A percentile compares a stretch with the other conserved stretches of the same genome.
Conservation (phyloP, 306 rosid species). For the Dicorynia guianensis region DNA sequence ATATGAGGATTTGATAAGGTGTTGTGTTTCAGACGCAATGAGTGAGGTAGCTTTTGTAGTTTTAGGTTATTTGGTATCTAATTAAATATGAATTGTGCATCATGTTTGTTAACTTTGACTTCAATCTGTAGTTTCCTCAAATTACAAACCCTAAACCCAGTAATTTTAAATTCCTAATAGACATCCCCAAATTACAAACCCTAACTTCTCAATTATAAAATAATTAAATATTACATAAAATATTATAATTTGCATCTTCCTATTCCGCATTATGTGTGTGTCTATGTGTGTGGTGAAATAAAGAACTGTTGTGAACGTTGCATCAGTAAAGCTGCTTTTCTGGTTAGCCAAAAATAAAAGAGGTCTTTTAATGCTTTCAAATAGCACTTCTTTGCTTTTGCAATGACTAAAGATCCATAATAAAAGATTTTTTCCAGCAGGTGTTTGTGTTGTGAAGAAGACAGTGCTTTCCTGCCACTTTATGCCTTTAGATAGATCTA, state of each 20-base stretch:
- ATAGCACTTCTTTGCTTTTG: background rate
- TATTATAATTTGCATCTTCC: too few species aligned
- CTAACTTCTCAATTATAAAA: too few species aligned
- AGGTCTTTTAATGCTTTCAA: slow-evolving; percentile 24
- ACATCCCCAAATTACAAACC: too few species aligned
- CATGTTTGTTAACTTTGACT: slow-evolving; percentile 31
- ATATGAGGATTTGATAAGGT: slow-evolving; percentile 89
- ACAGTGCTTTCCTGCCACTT: slow-evolving; percentile 7
- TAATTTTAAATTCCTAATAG: background rate
- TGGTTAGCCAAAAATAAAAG: slow-evolving; percentile 28
- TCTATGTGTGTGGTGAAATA: background rate
- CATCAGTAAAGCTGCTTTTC: slow-evolving; percentile 11
- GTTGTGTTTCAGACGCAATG: slow-evolving; percentile 99
- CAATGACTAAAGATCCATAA: slow-evolving; percentile 24
- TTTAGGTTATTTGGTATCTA: slow-evolving; percentile 33
- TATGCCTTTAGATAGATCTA: background rate
- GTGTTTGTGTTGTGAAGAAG: slow-evolving; percentile 28
- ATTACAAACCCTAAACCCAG: too few species aligned
- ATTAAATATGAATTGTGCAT: slow-evolving; percentile 1
- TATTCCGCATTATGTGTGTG: background rate
- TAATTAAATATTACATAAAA: too few species aligned
- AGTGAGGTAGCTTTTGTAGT: slow-evolving; percentile 76
- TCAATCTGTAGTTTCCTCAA: background rate
- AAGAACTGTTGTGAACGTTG: slow-evolving; percentile 14
- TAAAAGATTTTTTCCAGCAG: slow-evolving; percentile 1